Base-by-base conservation (phyloP, 768 basidiomycete species). In the Tricholoma hemisulphureum region DNA sequence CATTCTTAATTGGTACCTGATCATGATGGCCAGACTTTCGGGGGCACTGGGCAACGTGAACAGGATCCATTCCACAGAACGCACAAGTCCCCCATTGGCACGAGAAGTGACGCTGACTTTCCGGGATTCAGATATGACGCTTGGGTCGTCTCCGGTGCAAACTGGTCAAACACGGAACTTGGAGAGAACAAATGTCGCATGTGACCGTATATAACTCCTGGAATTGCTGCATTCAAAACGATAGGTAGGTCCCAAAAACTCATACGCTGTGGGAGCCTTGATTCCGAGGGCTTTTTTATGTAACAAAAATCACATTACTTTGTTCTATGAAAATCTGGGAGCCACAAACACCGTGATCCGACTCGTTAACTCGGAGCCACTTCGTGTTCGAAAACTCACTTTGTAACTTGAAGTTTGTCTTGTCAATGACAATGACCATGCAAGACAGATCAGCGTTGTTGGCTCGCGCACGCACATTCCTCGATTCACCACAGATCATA, bases 401-500 rank as follows among this genome's bases (percentile, higher is more conserved):
- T n/a, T n/a, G n/a, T n/a, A n/a, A n/a, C n/a, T n/a, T n/a, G n/a
- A 39, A 34, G 23, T 46, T 28, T 13, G 24, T 16, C 45, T 26
- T 14, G 24, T 16, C 24, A n/a, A 6, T 56, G 20, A 29, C 41
- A 51, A 29, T 46, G 18, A 48, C 24, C 24, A 6, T 23, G 45
- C 45, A 26, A 28, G 67, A 77, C 61, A 71, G 81, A 51, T 45
- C 67, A 53, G 80, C 83, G 34, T 73, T 87, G 18, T 61, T 86
- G 16, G 53, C 74, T 29, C 81, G 78, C 55, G 90, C 89, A 8
- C 81, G 86, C 21, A 61, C 79, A 10, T 92, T 93, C 67, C 74
- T 93, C 14, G 69, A 70, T 10, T 89, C 90, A 2, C 84, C 87
- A 3, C 85, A 88, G 64, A 78, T 89, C 20, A 75, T 77, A 11